Evolutionary conservation across 495 filamentous ascomycete genomes (phyloP), one percentile per base, ranked within the genome.

Genomic region (Neurospora intermedia): DNA sequence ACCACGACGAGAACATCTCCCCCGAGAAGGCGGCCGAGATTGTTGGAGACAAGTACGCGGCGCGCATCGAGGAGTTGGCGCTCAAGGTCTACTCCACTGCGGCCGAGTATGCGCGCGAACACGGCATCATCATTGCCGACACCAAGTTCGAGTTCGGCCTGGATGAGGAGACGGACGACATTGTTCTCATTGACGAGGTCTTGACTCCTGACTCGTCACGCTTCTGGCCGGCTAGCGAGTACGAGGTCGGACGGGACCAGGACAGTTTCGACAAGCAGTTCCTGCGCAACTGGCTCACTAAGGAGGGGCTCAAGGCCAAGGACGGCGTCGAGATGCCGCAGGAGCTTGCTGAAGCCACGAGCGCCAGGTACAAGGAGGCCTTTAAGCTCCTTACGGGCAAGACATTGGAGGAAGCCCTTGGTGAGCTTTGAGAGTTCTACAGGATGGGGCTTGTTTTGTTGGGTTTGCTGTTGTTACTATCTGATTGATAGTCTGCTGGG

Each of bases 181-280:
- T 99, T 7, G 90, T 97, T 20, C 84, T 98, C 20, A 89, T 96
- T 6, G 96, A 99, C 79, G 96, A 99, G 81, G 94, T 97, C 18
- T 84, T 98, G 54, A 98, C 95, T 41, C 81, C 90, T 20, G 93
- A 96, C 79, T 92, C 89, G 59, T 94, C 91, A 15, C 89, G 96
- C 11, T 97, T 98, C 86, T 99, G 96, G 96, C 90, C 89, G 6
- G 88, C 87, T 75, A 90, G 88, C 35, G 83, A 84, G 10, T 97
- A 97, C 76, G 87, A 88, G 76, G 81, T 90, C 41, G 95, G 95
- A 0, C 84, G 85, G 43, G 86, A 91, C 27, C 94, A 97, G 84
- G 84, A 89, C 71, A 94, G 91, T 82, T 94, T 83, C 71, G 95
- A 98, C 79, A 98, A 99, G 87, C 96, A 98, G 86, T 91, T 87